These are phyloP conservation scores for Colletotrichum tabaci DNA, from an alignment of 2,329 filamentous ascomycete species.

Conservation along the genomic window DNA sequence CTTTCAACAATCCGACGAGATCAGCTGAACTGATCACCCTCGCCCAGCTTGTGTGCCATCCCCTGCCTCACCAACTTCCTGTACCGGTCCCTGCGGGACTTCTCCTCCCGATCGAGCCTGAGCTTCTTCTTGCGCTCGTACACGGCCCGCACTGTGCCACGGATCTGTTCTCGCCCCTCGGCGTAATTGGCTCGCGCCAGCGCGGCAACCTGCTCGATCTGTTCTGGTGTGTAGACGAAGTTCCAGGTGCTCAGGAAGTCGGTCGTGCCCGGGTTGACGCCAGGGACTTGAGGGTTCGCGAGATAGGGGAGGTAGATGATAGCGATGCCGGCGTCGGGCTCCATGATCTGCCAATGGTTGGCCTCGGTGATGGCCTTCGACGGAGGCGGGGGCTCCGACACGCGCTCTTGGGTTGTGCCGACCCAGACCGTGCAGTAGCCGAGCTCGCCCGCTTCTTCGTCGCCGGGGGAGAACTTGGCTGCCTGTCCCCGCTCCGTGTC, in stretches of 20 bases:
- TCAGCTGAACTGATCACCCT: constrained; percentile 76
- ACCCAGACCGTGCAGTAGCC: constrained; percentile 97
- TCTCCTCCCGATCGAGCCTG: constrained; percentile 69
- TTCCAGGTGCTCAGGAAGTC: constrained; percentile 98
- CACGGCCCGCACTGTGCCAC: constrained; percentile 84
- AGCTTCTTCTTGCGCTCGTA: constrained; percentile 90
- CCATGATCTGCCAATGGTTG: constrained; percentile 78
- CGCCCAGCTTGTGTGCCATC: constrained; percentile 69
- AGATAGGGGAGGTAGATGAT: constrained; percentile 94
- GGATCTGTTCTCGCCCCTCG: constrained; percentile 85
- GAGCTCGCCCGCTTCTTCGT: constrained; percentile 72
- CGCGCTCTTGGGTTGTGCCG: constrained; percentile 83
- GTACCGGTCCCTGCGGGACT: constrained; percentile 56
- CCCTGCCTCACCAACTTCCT: constrained; percentile 65
- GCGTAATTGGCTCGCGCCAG: constrained; percentile 90
- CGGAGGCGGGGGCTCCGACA: constrained; percentile 66
- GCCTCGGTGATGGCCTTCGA: constrained; percentile 73
- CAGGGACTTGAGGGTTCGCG: constrained; percentile 80
- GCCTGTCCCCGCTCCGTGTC: constrained; percentile 49
- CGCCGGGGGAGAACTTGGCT: constrained; percentile 57
- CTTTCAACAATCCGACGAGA: constrained; percentile 29
- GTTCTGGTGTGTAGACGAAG: constrained; percentile 92
- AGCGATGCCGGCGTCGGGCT: constrained; percentile 86
- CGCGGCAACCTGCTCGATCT: constrained; percentile 87
- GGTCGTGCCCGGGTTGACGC: constrained; percentile 85